Base-by-base conservation (phyloP, 2,329 filamentous ascomycete species). In the Colletotrichum sidae region DNA sequence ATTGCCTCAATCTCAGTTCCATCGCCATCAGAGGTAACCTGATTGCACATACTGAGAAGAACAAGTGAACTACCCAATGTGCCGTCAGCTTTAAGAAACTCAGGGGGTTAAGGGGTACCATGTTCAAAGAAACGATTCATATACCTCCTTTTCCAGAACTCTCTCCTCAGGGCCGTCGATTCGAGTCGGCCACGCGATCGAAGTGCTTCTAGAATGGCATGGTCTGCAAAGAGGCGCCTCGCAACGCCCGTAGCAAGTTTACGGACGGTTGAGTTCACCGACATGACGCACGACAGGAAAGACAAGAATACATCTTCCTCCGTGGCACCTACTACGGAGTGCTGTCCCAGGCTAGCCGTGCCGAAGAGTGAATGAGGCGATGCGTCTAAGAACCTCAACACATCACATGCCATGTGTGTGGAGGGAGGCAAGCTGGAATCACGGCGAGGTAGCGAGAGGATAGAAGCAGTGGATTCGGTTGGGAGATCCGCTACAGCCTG, bases 311-410 rank as follows among this genome's bases (percentile, higher is more conserved):
- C 80, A 46, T 81, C 78, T 63, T 80, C 76, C 53, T 56, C 65
- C 6, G 52, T 38, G 13, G 41, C 52, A 8, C 37, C 41, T n/a
- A 51, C 11, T 34, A 35, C 38, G 17, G 52, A 25, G 25, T 25
- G 15, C 35, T 65, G 57, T 10, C 35, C 52, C 17, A 34, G 47
- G 8, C 64, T 38, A 39, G 59, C 38, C 8, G 76, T 78, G 58
- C 79, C 75, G 55, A 86, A 84, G 3, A 86, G 73, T 2, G 81
- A 83, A 55, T 78, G 56, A 3, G 67, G 84, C 1, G 83, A 86
- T 6, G 83, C 81, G 68, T 86, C 81, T 10, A 90, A 73, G 62
- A 90, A 90, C 46, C 81, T 78, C 10, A 90, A 76, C 55, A 89
- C 86, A 64, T 81, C 83, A 71, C 81, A 82, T 33, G 83, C 76